These are phyloP conservation scores for Phellopilus nigrolimitatus DNA, from an alignment of 1,284 basidiomycete genomes.

Conservation along the genomic window DNA sequence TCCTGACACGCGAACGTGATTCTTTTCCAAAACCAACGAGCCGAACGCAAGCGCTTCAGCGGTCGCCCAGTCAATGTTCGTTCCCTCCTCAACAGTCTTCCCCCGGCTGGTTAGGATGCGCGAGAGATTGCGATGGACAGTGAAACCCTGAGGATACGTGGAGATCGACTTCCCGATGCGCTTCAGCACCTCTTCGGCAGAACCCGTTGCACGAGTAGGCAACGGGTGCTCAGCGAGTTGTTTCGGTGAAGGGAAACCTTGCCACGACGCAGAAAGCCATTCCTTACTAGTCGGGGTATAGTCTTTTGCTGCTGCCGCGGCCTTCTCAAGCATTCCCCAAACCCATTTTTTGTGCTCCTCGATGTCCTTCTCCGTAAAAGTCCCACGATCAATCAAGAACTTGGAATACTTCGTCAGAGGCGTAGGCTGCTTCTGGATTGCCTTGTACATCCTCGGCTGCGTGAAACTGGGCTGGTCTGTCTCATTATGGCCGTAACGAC, in stretches of 20 bases:
- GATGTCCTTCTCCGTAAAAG: constrained; percentile 94
- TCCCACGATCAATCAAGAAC: constrained; percentile 86
- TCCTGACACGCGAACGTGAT: constrained; percentile 93
- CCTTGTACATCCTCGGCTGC: constrained; percentile 98
- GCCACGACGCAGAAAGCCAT: constrained; percentile 98
- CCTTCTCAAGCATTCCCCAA: constrained; percentile 97
- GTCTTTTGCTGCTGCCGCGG: constrained; percentile 85
- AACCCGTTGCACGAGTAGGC: constrained; percentile 85
- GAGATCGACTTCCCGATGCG: constrained; percentile 86
- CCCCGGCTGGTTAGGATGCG: constrained; percentile 88
- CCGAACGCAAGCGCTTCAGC: constrained; percentile 98
- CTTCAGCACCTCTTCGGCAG: constrained; percentile 74
- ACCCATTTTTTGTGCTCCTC: constrained; percentile 99
- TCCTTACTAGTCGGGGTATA: constrained; percentile 92
- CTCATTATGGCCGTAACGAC: constrained; percentile 98
- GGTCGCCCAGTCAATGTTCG: constrained; percentile 98
- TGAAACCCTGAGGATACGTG: constrained; percentile 81
- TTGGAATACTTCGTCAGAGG: constrained; percentile 91
- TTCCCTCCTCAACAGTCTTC: constrained; percentile 87
- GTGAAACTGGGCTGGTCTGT: constrained; percentile 99
- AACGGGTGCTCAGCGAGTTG: constrained; percentile 91
- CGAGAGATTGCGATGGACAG: constrained; percentile 88
- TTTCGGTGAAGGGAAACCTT: constrained; percentile 96
- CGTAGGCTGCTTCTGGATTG: constrained; percentile 92
- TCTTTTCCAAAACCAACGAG: constrained; percentile 86